Conservation (phyloP, 495 filamentous ascomycete genomes). For the Xylaria venustula region DNA sequence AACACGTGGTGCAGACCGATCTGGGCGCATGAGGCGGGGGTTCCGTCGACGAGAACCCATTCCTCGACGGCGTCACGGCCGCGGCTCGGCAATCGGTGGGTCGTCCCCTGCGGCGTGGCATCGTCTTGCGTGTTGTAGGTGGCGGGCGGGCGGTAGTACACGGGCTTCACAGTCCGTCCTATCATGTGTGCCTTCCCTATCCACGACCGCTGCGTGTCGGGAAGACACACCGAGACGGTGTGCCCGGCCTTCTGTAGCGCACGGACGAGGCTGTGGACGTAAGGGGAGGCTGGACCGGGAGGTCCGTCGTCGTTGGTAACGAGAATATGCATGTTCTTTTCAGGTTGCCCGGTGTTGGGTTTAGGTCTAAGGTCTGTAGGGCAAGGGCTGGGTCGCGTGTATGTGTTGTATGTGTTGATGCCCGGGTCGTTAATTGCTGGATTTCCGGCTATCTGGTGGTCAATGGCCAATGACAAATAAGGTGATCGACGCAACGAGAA, state of each 20-base stretch:
- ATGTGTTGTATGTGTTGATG: too few species aligned
- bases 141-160: constrained; percentile 76
- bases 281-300: constrained; percentile 87
- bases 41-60: constrained; percentile 90
- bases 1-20: constrained; percentile 89
- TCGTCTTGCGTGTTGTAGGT: constrained; percentile 43
- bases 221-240: constrained; percentile 83
- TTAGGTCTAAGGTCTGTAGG: not conserved
- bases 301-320: constrained; percentile 90
- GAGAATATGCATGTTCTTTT: constrained; percentile 39
- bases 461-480: too few species aligned
- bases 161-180: constrained; percentile 77
- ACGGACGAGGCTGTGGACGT: constrained; percentile 81
- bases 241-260: constrained; percentile 77
- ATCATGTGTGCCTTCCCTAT: constrained; percentile 97
- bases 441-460: too few species aligned
- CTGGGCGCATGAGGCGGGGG: constrained; percentile 84
- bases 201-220: constrained; percentile 91
- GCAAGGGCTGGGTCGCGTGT: not conserved
- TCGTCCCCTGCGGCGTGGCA: constrained; percentile 22
- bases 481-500: too few species aligned
- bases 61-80: constrained; percentile 61
- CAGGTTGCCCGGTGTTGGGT: not conserved
- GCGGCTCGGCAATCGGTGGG: constrained; percentile 43
- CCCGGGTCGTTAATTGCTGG: too few species aligned